Evolutionary conservation across 2,329 filamentous ascomycete species (phyloP), one percentile per base, ranked within the genome.

Genomic region (Chalaropsis thielavioides): DNA sequence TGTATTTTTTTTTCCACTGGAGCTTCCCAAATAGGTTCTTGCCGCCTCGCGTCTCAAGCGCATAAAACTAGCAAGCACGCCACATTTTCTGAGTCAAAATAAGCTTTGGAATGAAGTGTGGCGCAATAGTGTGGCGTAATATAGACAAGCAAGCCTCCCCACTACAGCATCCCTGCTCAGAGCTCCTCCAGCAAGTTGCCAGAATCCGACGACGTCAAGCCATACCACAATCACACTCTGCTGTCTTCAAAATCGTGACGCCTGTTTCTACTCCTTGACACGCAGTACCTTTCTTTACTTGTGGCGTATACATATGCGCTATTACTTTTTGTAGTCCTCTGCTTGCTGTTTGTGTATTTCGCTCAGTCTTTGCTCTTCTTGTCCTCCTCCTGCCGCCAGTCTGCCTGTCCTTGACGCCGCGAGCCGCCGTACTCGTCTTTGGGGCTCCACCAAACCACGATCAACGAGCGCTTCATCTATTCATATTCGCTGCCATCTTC

Each of bases 41-140:
- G 24, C 38, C 49, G 60, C 49, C 60, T 63, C 60, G 61, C 64
- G 49, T 66, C 51, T 46, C 35, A 15, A 46, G 61, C 40, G 51
- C 49, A 58, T 38, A 19, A 31, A 19, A 35, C n/a, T 5, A 10
- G n/a, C n/a, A n/a, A n/a, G n/a, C n/a, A 49, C 61, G 64, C 61
- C 61, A 66, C 64, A 66, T n/a, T 44, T 15, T 27, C 46, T 8
- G 15, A 15, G 10, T 38, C 35, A 38, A 51, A 51, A 51, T 22
- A 51, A 51, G 19, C 15, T 51, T 10, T 13, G 19, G 2, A 27
- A 8, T 15, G 10, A 27, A 13, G 11, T 63, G 46, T 56, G 44
- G 46, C 46, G 35, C 5, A 27, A 2, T 7, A 27, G 46, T 51
- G 46, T 51, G 46, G 46, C 46, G 11, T 10, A 6, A 27, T 51